A percentile compares a stretch with the other conserved stretches of the same genome.
These are phyloP conservation scores for Saccharomycopsis sp. DNA, from an alignment of 805 yeast species.

Conservation along the genomic window DNA sequence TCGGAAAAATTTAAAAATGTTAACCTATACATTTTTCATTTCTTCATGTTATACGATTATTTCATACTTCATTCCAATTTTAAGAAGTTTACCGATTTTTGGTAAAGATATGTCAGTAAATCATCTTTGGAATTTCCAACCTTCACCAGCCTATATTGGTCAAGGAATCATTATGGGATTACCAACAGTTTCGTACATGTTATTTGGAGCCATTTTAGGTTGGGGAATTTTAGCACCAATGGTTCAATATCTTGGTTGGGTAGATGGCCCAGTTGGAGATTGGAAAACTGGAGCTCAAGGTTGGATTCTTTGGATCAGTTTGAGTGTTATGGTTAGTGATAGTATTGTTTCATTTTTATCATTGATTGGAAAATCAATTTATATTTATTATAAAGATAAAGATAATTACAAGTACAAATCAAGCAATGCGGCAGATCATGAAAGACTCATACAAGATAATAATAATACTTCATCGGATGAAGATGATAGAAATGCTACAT, in stretches of 20 bases:
- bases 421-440: too few species aligned
- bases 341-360: constrained; percentile 72
- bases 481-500: constrained; percentile 21
- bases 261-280: constrained; percentile 79
- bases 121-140: constrained; percentile 83
- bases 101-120: constrained; percentile 50
- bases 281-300: constrained; percentile 95
- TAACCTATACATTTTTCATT: constrained; percentile 48
- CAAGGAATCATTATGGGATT: constrained; percentile 98
- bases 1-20: constrained; percentile 47
- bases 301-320: constrained; percentile 92
- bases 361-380: constrained; percentile 37
- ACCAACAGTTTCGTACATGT: constrained; percentile 83
- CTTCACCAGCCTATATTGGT: constrained; percentile 95
- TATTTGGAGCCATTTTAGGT: constrained; percentile 80
- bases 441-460: too few species aligned
- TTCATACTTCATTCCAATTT: constrained; percentile 63
- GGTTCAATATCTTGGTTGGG: constrained; percentile 67
- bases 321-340: constrained; percentile 90
- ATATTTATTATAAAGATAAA: constrained; percentile 11
- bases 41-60: constrained; percentile 66
- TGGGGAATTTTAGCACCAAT: constrained; percentile 90
- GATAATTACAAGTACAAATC: too few species aligned
- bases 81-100: constrained; percentile 64
- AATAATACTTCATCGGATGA: background rate